Evolutionary conservation across 176 grass and related monocot genomes (phyloP), one percentile per base, ranked within the genome.

Genomic region (Microstegium vimineum): DNA sequence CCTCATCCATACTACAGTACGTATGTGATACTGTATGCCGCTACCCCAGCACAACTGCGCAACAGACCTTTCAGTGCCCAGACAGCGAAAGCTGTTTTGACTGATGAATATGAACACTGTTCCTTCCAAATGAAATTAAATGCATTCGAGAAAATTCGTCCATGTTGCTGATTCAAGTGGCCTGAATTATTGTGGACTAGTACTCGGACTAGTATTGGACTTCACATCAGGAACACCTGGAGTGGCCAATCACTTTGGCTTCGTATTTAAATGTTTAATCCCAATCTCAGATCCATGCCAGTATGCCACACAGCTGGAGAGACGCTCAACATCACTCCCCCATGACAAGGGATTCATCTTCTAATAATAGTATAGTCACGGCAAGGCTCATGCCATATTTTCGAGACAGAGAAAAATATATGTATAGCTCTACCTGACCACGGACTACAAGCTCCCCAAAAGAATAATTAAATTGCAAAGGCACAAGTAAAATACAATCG

Each of bases 141-240:
- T 43, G 25, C 62, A 6, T 22, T 36, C 30, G 52, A 73, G 61
- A 1, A 30, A 14, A 71, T 10, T 10, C 49, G 10, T 7, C 27
- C 38, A 82, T 60, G 72, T 64, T 73, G 70, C 12, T 40, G 47
- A 49, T 64, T 64, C 77, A 77, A 82, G 65, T 32, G 54, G 73
- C 0, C 17, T 10, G 36, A 69, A 79, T 74, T 69, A 62, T 80
- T 80, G 31, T 36, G 17, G 8, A 51, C 78, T 46, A n/a, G n/a
- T n/a, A n/a, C n/a, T n/a, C n/a, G n/a, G n/a, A n/a, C n/a, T n/a
- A n/a, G n/a, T n/a, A 72, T n/a, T 89, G 34, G 33, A 46, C 27
- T 82, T 23, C 11, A 17, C 64, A 35, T 31, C 61, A 47, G 16
- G 4, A 49, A 74, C 43, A 78, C 57, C 23, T 28, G 40, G 16